phyloP scores from a whole-genome alignment of 495 filamentous ascomycete genomes.

The Podospora didyma region DNA sequence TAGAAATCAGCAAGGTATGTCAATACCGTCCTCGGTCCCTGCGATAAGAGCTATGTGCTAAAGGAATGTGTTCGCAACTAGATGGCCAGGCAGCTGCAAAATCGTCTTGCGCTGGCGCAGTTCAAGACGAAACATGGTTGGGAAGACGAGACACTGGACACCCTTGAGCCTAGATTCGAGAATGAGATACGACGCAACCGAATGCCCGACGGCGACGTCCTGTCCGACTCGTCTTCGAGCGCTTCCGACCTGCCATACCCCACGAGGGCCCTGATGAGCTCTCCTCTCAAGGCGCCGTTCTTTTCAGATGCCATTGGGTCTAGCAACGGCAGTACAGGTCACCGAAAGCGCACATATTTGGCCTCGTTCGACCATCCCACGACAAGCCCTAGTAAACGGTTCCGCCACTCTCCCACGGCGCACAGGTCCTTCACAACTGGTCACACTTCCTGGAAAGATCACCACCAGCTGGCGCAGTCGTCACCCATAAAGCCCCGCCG shows the following conservation, averaged over 20 bases:
- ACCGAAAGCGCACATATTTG: slow-evolving; percentile 55
- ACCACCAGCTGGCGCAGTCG: slow-evolving; percentile 72
- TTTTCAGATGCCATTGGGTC: slow-evolving; percentile 66
- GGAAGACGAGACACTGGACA: slow-evolving; percentile 71
- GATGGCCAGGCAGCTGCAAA: slow-evolving; percentile 88
- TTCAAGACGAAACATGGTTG: slow-evolving; percentile 94
- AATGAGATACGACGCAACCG: slow-evolving; percentile 65
- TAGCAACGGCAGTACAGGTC: slow-evolving; percentile 49
- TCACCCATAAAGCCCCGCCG: slow-evolving; percentile 69
- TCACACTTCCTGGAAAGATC: slow-evolving; percentile 65
- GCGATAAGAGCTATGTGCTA: slow-evolving; percentile 6
- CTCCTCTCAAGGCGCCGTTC: slow-evolving; percentile 60
- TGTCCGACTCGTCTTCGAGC: slow-evolving; percentile 81
- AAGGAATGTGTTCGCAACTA: slow-evolving; percentile 31
- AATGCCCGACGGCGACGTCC: slow-evolving; percentile 56
- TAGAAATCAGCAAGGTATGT: slow-evolving; percentile 79
- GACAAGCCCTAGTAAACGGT: slow-evolving; percentile 59
- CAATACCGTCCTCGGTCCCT: background rate
- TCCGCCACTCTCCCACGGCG: slow-evolving; percentile 62
- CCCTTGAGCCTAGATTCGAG: slow-evolving; percentile 70
- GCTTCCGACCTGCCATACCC: slow-evolving; percentile 56
- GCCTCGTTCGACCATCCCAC: slow-evolving; percentile 44
- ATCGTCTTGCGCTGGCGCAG: slow-evolving; percentile 89
- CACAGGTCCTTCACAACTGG: slow-evolving; percentile 54
- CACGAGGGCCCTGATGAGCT: slow-evolving; percentile 53